A percentile compares a stretch with the other conserved stretches of the same genome.
These are phyloP conservation scores for Aspergillus awamori DNA, from an alignment of 2,329 filamentous ascomycete genomes.

Conservation along the genomic window DNA sequence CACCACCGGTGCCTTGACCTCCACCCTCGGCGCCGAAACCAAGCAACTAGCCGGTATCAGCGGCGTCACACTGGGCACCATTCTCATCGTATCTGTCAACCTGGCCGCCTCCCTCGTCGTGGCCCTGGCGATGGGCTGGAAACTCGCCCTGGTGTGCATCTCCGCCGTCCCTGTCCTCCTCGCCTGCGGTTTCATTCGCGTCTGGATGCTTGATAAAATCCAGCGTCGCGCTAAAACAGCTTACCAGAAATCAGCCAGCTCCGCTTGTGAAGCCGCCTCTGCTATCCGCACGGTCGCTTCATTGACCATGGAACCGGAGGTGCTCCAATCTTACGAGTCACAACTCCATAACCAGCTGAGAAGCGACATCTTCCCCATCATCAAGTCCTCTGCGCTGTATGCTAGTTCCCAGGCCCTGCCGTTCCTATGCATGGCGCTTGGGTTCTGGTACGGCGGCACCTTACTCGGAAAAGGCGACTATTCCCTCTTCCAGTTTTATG, in stretches of 20 bases:
- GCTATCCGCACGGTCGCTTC: constrained; percentile 56
- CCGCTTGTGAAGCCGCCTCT: constrained; percentile 55
- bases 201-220: constrained; percentile 53
- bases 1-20: constrained; percentile 64
- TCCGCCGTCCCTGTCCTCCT: constrained; percentile 48
- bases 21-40: constrained; percentile 78
- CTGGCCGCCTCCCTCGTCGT: constrained; percentile 69
- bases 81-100: constrained; percentile 74
- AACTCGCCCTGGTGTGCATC: constrained; percentile 69
- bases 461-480: constrained; percentile 58
- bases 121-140: constrained; percentile 74
- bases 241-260: constrained; percentile 53
- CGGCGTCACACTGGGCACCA: constrained; percentile 77
- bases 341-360: constrained; percentile 29
- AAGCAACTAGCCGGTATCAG: constrained; percentile 55
- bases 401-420: constrained; percentile 35
- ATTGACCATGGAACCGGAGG: constrained; percentile 50
- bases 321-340: constrained; percentile 42
- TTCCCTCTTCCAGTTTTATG: constrained; percentile 42
- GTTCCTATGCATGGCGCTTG: constrained; percentile 43
- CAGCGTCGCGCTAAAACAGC: constrained; percentile 48
- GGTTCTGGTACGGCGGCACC: constrained; percentile 68
- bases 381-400: constrained; percentile 34
- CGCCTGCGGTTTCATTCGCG: constrained; percentile 39
- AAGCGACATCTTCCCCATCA: constrained; percentile 23